Evolutionary conservation across 371 early-diverging fungal genomes (phyloP), one percentile per base, ranked within the genome.

Genomic region (Zychaea mexicana): DNA sequence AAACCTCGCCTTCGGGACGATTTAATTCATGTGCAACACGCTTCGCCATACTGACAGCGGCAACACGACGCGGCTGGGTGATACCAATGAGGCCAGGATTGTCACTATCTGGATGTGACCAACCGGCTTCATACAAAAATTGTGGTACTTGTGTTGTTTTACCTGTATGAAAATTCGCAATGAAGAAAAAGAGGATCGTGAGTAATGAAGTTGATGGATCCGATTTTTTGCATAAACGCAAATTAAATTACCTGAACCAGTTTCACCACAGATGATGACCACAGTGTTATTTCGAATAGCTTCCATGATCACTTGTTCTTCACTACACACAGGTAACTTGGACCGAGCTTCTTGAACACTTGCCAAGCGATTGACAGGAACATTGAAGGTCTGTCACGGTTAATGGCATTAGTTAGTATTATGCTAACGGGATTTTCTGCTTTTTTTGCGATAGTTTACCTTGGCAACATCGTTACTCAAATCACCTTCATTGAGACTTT

Each of bases 31-130:
- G 82, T 4, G 91, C 90, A 17, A 99, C 98, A 69, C 99, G 93
- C 27, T 90, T 85, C 0, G 99, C 94, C 94, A 99, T 97, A 72
- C 93, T 90, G 22, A 99, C 92, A 3, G 99, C 98, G 13, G 99
- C 99, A n/a, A 99, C 96, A 67, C 99, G 92, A 60, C 99, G 89
- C 19, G 99, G 99, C 70, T 99, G 99, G 0, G 99, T 99, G 24
- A 99, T 85, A 38, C 96, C 98, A 65, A 99, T 94, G 69, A 95
- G 83, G 6, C 97, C 97, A 21, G 92, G 88, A 66, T 93, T 90
- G 42, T 83, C 83, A 52, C 88, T 89, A n/a, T 88, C 82, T 8
- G 89, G 85, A 68, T 92, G 87, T n/a, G 90, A 90, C 70, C 90
- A 99, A 3, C 99, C 99, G 21, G 97, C 94, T 74, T 99, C 99